Percentiles rank a stretch among this genome's conserved stretches.
Evolutionary conservation across 2,329 filamentous ascomycete genomes (phyloP).

Genomic region (Celoporthe dispersa): DNA sequence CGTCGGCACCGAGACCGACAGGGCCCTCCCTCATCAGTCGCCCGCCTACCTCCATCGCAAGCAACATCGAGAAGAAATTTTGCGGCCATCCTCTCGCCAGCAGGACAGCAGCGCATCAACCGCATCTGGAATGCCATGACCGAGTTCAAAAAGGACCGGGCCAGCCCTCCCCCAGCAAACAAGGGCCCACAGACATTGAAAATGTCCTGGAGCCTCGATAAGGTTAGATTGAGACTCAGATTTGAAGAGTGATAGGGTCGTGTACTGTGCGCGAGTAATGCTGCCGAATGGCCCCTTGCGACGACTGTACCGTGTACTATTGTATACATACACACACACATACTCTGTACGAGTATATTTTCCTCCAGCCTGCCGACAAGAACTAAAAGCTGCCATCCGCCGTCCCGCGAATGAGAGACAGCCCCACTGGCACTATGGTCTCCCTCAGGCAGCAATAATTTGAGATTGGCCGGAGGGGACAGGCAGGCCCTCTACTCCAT

Average conservation of each 20-base stretch:
- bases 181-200: conserved; percentile 23
- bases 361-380: not conserved
- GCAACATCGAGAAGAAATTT: conserved; percentile 7
- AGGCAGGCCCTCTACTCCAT: not conserved
- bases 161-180: conserved; percentile 26
- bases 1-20: conserved; percentile 21
- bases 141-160: conserved; percentile 24
- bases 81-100: not conserved
- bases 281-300: not conserved
- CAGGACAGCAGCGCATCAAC: conserved; percentile 15
- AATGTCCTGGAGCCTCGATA: conserved; percentile 16
- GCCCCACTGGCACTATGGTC: not conserved
- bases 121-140: conserved; percentile 23
- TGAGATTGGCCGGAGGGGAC: not conserved
- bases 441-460: not conserved
- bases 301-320: conserved; percentile 16
- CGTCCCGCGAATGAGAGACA: not conserved
- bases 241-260: conserved; percentile 22
- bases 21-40: conserved; percentile 12
- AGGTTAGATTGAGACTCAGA: conserved; percentile 25
- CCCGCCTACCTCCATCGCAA: conserved; percentile 12
- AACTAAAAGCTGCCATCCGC: not conserved
- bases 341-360: not conserved
- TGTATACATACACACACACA: not conserved
- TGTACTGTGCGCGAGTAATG: not conserved